These are phyloP conservation scores for Hemileia vastatrix DNA, from an alignment of 1,284 basidiomycete species.

Conservation along the genomic window DNA sequence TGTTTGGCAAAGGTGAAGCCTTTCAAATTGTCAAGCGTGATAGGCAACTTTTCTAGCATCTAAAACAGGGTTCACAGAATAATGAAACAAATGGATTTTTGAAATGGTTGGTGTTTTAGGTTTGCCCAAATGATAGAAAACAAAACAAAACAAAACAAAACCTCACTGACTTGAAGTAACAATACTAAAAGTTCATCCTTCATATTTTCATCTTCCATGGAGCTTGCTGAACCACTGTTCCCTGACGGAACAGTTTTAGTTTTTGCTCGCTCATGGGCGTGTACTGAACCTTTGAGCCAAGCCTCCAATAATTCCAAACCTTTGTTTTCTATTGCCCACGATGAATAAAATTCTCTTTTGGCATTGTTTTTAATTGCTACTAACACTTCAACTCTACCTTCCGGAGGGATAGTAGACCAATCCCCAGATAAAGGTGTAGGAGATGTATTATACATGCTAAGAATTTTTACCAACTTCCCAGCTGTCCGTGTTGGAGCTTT, in stretches of 20 bases:
- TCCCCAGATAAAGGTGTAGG: slow-evolving; percentile 15
- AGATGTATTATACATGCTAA: slow-evolving; percentile 13
- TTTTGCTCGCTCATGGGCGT: slow-evolving; percentile 17
- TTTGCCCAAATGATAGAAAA: background rate
- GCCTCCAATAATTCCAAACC: slow-evolving; percentile 13
- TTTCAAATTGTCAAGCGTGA: slow-evolving; percentile 19
- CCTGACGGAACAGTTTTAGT: slow-evolving; percentile 1
- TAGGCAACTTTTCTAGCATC: slow-evolving; percentile 19
- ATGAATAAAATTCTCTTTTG: slow-evolving; percentile 14
- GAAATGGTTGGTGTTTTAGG: background rate
- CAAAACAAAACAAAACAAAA: background rate
- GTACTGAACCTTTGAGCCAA: slow-evolving; percentile 19
- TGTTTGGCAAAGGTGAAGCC: slow-evolving; percentile 20
- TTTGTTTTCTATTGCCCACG: slow-evolving; percentile 16
- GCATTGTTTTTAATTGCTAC: slow-evolving; percentile 10
- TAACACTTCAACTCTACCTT: slow-evolving; percentile 17
- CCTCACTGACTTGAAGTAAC: slow-evolving; percentile 17
- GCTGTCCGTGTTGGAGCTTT: slow-evolving; percentile 15
- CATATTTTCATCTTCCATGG: slow-evolving; percentile 1
- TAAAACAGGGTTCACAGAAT: background rate
- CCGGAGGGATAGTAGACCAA: slow-evolving; percentile 21
- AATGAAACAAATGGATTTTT: too few species aligned
- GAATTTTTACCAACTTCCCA: slow-evolving; percentile 15
- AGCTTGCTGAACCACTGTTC: too few species aligned
- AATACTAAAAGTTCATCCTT: slow-evolving; percentile 8